phyloP scores from a whole-genome alignment of 768 basidiomycete genomes.

The Saitozyma podzolica region DNA sequence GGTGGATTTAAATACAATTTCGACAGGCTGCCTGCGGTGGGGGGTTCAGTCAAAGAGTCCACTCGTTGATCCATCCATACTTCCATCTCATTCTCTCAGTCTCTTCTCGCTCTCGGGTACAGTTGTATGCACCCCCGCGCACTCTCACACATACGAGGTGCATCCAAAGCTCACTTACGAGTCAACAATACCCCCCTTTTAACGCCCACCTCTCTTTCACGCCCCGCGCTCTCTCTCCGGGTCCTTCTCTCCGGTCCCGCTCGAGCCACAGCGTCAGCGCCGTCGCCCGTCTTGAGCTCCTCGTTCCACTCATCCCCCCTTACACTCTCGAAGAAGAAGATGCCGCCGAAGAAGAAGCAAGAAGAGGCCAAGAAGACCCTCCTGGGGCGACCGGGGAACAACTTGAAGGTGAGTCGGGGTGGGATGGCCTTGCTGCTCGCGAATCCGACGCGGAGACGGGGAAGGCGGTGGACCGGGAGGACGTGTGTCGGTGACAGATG shows the following conservation, averaged over 20 bases:
- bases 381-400: slow-evolving; percentile 90
- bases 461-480: too few species aligned
- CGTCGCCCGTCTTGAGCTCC: not conserved
- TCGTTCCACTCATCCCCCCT: slow-evolving; percentile 9
- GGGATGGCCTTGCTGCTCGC: not conserved
- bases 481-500: too few species aligned
- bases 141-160: too few species aligned
- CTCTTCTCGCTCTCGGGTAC: too few species aligned
- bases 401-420: slow-evolving; percentile 59
- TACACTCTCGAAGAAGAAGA: slow-evolving; percentile 55
- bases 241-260: too few species aligned
- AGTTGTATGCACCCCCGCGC: too few species aligned
- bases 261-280: too few species aligned
- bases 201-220: not conserved
- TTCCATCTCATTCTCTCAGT: too few species aligned
- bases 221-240: not conserved
- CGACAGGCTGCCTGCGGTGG: not conserved
- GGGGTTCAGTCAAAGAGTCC: too few species aligned
- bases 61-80: too few species aligned
- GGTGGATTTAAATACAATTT: not conserved
- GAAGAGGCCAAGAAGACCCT: slow-evolving; percentile 77
- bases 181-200: not conserved
- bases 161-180: too few species aligned
- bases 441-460: too few species aligned
- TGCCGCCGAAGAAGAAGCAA: slow-evolving; percentile 87